Evolutionary conservation across 148 eudicot genomes (phyloP), one percentile per base, ranked within the genome.

Genomic region (Polygonum aviculare): DNA sequence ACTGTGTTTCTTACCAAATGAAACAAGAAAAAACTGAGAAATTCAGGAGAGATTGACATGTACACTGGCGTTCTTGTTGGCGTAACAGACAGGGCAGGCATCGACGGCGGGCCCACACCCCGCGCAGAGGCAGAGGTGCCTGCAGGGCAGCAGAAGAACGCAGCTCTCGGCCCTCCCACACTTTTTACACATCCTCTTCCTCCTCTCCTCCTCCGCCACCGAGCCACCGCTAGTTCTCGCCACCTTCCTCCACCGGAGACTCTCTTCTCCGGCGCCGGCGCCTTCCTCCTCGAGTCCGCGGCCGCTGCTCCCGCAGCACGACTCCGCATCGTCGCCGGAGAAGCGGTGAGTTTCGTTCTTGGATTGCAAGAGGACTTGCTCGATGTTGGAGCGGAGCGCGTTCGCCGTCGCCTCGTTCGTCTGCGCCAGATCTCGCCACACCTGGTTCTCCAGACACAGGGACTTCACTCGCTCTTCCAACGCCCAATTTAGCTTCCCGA

Each of bases 371-470:
- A 89, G 83, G 9, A 89, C 77, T 19, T 93, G 95, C 26, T 89
- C 91, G 5, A 93, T 81, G 69, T 93, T 88, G 41, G 70, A 77
- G 9, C 96, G 73, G 2, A 93, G 80, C 0, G 87, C 86, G 73
- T 86, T 88, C 8, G 93, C 98, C 2, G 96, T 85, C 26, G 98
- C 98, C 72, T 93, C 96, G 78, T 93, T 90, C 1, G 92, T 62
- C 45, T 93, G 96, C 1, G 98, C 98, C 71, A 93, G 71, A 48
- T 93, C 93, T 77, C 90, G 72, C 98, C 96, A 93, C 21, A 93
- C 80, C 62, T 90, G 98, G 65, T 89, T 90, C 60, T 93, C 98
- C 12, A 88, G 22, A 33, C 65, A 86, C 7, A 93, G 80, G 0
- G 90, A 84, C 80, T 86, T 90, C 19, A 89, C 85, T 22, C 81